Conservation (phyloP, 2,329 filamentous ascomycete genomes). For the Dactylellina leptospora region DNA sequence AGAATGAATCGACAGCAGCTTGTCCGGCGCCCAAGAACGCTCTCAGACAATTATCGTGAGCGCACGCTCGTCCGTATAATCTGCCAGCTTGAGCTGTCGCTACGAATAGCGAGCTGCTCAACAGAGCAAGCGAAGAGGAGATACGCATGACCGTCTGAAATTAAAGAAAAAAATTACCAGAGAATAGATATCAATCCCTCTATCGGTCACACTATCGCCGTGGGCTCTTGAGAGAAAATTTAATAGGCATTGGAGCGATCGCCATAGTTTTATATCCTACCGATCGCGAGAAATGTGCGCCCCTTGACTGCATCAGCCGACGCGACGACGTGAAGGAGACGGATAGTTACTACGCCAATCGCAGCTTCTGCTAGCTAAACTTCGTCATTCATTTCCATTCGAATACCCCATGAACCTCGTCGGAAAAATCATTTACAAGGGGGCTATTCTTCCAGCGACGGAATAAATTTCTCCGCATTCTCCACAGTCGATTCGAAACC, state of each 20-base stretch:
- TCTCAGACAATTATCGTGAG: conserved; percentile 38
- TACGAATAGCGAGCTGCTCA: conserved; percentile 23
- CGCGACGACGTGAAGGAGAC: too few relatives aligned
- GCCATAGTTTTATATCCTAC: conserved; percentile 5
- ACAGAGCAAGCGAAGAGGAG: conserved; percentile 20
- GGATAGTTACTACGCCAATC: background rate
- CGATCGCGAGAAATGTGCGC: background rate
- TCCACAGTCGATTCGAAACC: background rate
- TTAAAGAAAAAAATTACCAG: background rate
- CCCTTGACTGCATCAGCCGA: background rate
- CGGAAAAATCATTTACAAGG: conserved; percentile 25
- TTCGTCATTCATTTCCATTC: too few relatives aligned
- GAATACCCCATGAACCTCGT: too few relatives aligned
- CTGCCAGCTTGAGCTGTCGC: conserved; percentile 12
- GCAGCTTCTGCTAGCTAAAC: too few relatives aligned
- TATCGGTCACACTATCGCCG: background rate
- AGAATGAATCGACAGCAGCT: conserved; percentile 20
- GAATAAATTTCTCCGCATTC: conserved; percentile 41
- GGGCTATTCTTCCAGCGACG: conserved; percentile 1
- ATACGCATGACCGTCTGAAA: conserved; percentile 11
- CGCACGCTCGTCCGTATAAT: conserved; percentile 30
- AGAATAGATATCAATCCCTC: too few relatives aligned
- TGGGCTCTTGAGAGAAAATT: background rate
- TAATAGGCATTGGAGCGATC: background rate
- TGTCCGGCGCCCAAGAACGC: conserved; percentile 26